phyloP scores from a whole-genome alignment of 805 yeast genomes.

The Scheffersomyces ergatensis region DNA sequence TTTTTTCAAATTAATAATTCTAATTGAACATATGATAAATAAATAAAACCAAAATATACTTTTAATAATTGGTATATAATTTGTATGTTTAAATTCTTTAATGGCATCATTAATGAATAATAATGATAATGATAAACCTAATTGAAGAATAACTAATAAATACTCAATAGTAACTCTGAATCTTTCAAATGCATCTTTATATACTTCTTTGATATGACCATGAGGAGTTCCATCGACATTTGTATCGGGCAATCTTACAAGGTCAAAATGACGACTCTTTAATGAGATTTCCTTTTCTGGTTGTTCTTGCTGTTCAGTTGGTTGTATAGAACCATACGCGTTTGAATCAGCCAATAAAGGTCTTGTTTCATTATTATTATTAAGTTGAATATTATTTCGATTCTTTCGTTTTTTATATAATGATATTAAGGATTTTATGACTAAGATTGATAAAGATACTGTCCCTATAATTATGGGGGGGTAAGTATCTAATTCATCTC shows the following conservation, averaged over 20 bases:
- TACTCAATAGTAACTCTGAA: conserved; percentile 50
- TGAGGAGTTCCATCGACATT: conserved; percentile 62
- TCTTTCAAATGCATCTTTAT: conserved; percentile 52
- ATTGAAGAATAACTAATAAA: conserved; percentile 41
- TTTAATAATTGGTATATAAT: conserved; percentile 23
- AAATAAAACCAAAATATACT: conserved; percentile 45
- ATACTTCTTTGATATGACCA: conserved; percentile 48
- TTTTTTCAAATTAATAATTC: conserved; percentile 33
- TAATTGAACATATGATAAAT: conserved; percentile 32
- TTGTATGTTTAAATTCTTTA: conserved; percentile 29
- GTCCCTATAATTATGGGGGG: conserved; percentile 29
- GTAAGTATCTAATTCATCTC: conserved; percentile 37
- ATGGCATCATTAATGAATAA: conserved; percentile 26
- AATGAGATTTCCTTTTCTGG: conserved; percentile 18
- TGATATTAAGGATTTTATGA: conserved; percentile 16
- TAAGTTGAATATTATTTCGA: conserved; percentile 9
- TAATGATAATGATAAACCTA: conserved; percentile 33
- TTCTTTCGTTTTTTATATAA: conserved; percentile 3
- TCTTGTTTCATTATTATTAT: conserved; percentile 20
- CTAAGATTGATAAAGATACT: conserved; percentile 24
- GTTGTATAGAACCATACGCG: conserved; percentile 28
- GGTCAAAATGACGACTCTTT: conserved; percentile 64
- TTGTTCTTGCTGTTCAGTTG: background rate
- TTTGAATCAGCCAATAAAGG: conserved; percentile 33
- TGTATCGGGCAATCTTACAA: conserved; percentile 50